phyloP scores from a whole-genome alignment of 257 asterid genomes.

The Capsicum pubescens region DNA sequence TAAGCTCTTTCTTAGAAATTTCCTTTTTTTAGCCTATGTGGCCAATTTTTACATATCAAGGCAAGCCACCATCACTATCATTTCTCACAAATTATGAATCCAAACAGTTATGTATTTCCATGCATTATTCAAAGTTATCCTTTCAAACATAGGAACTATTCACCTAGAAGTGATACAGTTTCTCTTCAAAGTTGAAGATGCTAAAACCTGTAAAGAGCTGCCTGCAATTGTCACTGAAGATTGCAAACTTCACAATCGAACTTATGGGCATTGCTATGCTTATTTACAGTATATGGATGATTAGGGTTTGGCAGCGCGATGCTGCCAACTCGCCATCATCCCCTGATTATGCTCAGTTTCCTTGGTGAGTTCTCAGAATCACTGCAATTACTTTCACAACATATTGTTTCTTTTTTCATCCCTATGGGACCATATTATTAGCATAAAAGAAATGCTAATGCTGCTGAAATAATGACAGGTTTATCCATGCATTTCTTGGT shows the following conservation, averaged over 20 bases:
- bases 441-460: background rate
- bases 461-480: slow-evolving; percentile 47
- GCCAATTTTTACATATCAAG: background rate
- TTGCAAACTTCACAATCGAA: slow-evolving; percentile 49
- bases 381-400: background rate
- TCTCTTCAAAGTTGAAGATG: slow-evolving; percentile 20
- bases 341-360: slow-evolving; percentile 37
- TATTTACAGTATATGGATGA: slow-evolving; percentile 47
- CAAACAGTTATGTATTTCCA: background rate
- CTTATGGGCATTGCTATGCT: slow-evolving; percentile 47
- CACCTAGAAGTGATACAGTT: background rate
- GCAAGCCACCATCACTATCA: background rate
- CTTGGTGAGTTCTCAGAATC: slow-evolving; percentile 49
- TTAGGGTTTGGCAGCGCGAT: slow-evolving; percentile 49
- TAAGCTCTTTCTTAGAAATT: slow-evolving; percentile 16
- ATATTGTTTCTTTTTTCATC: too few species aligned
- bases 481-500: slow-evolving; percentile 58
- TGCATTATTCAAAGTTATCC: background rate
- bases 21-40: background rate
- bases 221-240: slow-evolving; percentile 44
- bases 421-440: background rate
- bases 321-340: slow-evolving; percentile 34
- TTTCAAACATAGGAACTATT: background rate
- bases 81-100: background rate
- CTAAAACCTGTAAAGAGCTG: slow-evolving; percentile 34